Evolutionary conservation across 2,329 filamentous ascomycete genomes (phyloP), one percentile per base, ranked within the genome.

Genomic region (Alternaria triticimaculans): DNA sequence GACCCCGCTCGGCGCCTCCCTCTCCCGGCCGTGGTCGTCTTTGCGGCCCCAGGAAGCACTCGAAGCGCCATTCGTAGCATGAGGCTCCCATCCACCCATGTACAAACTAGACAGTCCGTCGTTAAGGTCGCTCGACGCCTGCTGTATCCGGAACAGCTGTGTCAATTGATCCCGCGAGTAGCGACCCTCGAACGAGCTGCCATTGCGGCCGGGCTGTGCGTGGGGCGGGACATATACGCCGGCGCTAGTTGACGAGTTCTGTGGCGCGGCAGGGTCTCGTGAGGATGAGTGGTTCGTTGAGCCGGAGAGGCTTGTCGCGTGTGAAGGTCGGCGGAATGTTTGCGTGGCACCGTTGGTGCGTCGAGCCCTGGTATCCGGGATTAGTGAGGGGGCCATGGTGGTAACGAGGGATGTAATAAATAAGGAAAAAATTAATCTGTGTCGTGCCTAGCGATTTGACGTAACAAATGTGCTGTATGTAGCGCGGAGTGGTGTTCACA

Each of bases 111-210:
- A 86, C 43, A 93, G 82, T 67, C 90, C 87, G 63, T 88, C 86
- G 56, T 85, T 85, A 65, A 87, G 84, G 58, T 80, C 80, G 49
- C 85, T 83, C 45, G 83, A 83, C 70, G 87, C 84, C 65, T 83
- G 82, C 73, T 89, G 86, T 61, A 81, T 80, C 71, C 87, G 88
- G 80, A 88, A 95, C 69, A 97, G 87, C 60, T 89, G 87, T 62
- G 97, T 84, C 66, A 97, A 84, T 68, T 96, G 88, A 3, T 94
- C 92, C 79, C 90, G 92, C 67, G 88, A 89, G 80, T 96, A 97
- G 71, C 91, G 89, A 63, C 84, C 83, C 53, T 88, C 85, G 45
- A 79, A 75, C 58, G 82, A 81, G 45, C 88, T 82, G 62, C 86
- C 86, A 71, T 87, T 89, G 71, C 88, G 87, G 63, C 80, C 86